Percentiles rank a stretch among this genome's conserved stretches.
phyloP scores from a whole-genome alignment of 148 eudicot species.

The Camellia granthamiana region DNA sequence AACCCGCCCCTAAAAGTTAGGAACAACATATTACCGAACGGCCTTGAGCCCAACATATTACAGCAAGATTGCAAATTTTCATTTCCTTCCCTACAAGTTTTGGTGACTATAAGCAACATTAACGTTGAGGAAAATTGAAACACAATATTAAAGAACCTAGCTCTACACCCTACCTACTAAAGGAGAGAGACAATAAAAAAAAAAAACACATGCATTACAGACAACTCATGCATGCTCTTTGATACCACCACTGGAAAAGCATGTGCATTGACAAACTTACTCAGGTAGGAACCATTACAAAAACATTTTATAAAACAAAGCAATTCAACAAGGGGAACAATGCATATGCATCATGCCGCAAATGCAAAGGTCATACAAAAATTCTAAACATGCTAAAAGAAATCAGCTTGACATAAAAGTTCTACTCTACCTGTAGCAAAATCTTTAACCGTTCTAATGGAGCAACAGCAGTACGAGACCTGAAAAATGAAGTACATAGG shows the following conservation, averaged over 20 bases:
- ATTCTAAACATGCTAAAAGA: background rate
- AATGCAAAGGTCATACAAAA: background rate
- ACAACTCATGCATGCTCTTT: background rate
- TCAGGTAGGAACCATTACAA: background rate
- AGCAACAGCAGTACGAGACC: conserved; percentile 95
- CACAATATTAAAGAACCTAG: background rate
- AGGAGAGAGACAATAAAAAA: background rate
- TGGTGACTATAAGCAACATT: background rate
- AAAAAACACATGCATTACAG: background rate
- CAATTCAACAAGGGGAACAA: background rate
- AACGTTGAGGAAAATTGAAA: background rate
- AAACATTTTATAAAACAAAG: background rate
- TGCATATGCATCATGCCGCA: background rate
- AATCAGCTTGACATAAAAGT: background rate
- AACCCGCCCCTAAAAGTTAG: no score
- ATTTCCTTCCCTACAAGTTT: background rate
- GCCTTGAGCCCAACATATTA: no score
- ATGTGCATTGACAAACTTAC: background rate
- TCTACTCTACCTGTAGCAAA: conserved; percentile 74
- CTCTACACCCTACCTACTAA: background rate
- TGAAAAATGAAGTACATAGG: conserved; percentile 27
- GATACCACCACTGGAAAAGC: background rate
- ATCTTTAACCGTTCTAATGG: conserved; percentile 82
- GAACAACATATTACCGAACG: no score
- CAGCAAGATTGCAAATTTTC: background rate